These are phyloP conservation scores for Urtica urens DNA, from an alignment of 306 rosid genomes.

Conservation along the genomic window DNA sequence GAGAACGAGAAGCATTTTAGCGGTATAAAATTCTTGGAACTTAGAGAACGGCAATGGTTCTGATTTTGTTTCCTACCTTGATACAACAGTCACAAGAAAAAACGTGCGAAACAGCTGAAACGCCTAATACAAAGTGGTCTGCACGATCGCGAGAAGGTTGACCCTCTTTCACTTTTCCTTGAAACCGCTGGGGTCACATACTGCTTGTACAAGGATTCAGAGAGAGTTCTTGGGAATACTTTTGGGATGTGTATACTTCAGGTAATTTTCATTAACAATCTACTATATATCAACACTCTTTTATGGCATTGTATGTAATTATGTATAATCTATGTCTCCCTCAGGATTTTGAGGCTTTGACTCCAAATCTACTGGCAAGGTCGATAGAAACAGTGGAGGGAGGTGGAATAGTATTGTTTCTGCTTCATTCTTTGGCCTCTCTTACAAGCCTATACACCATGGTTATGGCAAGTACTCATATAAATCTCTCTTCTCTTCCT, in stretches of 20 bases:
- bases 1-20: not conserved
- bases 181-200: constrained; percentile 62
- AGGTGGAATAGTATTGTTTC: constrained; percentile 77
- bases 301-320: not conserved
- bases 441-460: constrained; percentile 87
- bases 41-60: too few species aligned
- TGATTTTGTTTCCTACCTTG: too few species aligned
- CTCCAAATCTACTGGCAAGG: constrained; percentile 89
- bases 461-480: constrained; percentile 84
- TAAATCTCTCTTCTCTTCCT: constrained; percentile 1
- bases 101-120: constrained; percentile 71
- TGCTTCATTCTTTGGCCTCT: constrained; percentile 68
- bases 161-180: constrained; percentile 65
- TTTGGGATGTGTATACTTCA: constrained; percentile 94
- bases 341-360: constrained; percentile 92
- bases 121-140: constrained; percentile 64
- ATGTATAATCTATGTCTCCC: constrained; percentile 11
- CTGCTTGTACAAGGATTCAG: constrained; percentile 75
- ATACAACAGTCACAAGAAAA: constrained; percentile 59
- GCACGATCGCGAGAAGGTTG: constrained; percentile 73
- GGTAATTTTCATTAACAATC: constrained; percentile 28
- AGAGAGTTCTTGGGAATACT: constrained; percentile 80
- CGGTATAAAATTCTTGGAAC: too few species aligned
- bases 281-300: not conserved
- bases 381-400: constrained; percentile 97